A percentile compares a stretch with the other conserved stretches of the same genome.
Evolutionary conservation across 2,329 filamentous ascomycete genomes (phyloP).

Genomic region (Daldinia sp.): DNA sequence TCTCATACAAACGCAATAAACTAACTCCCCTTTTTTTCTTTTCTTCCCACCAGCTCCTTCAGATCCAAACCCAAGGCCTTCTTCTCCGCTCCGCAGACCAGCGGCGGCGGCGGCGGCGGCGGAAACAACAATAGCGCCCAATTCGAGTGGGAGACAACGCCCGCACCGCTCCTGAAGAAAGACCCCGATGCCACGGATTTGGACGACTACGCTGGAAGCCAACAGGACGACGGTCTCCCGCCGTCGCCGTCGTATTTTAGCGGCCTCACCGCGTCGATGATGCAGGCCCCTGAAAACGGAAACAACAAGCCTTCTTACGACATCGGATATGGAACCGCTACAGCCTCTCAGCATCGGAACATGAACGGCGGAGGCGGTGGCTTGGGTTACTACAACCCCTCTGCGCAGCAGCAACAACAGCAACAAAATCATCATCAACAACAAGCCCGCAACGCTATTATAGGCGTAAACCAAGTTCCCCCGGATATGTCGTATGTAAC

Average conservation of each 20-base stretch:
- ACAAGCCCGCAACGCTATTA: neutral
- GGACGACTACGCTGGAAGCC: neutral
- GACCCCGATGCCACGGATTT: neutral
- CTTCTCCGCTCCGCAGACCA: constrained; percentile 10
- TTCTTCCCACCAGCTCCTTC: neutral
- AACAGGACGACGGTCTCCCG: constrained; percentile 7
- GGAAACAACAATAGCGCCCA: neutral
- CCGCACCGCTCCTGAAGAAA: neutral
- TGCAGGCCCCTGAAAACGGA: constrained; percentile 1
- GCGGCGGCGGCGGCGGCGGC: neutral
- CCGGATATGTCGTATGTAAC: constrained; percentile 14
- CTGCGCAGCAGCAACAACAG: neutral
- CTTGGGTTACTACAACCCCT: constrained; percentile 9
- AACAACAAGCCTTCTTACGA: neutral
- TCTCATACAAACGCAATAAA: too few relatives aligned
- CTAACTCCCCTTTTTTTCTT: neutral
- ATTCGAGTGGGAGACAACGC: neutral
- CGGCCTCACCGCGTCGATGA: constrained; percentile 6
- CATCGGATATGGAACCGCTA: neutral
- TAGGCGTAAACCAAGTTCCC: neutral
- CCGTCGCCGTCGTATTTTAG: constrained; percentile 23
- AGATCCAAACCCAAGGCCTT: constrained; percentile 11
- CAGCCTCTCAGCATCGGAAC: neutral
- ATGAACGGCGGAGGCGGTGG: neutral
- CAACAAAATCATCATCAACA: neutral